A percentile compares a stretch with the other conserved stretches of the same genome.
These are phyloP conservation scores for Salix arbutifolia DNA, from an alignment of 345 rosid genomes.

Conservation along the genomic window DNA sequence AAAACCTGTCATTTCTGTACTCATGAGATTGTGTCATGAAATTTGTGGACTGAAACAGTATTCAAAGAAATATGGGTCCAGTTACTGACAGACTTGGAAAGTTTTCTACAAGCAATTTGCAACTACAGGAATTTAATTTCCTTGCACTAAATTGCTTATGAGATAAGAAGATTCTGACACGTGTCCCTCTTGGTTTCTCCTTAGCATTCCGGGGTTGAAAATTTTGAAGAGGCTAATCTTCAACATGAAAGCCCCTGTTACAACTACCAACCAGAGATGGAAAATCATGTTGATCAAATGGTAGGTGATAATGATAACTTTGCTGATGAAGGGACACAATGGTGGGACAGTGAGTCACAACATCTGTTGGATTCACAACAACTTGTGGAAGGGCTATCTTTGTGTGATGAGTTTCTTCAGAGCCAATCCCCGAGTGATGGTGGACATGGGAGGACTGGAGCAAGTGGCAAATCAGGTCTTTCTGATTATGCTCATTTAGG, in stretches of 20 bases:
- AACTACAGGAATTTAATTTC: not conserved
- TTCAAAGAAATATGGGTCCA: not conserved
- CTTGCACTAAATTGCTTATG: not conserved
- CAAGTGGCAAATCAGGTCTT: constrained; percentile 45
- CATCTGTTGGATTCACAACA: constrained; percentile 74
- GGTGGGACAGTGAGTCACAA: constrained; percentile 85
- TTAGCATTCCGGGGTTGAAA: constrained; percentile 35
- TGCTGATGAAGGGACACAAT: constrained; percentile 55
- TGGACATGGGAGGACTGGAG: constrained; percentile 36
- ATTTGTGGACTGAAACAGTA: not conserved
- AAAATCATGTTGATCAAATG: constrained; percentile 24
- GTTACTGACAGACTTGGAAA: not conserved
- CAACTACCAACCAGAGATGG: constrained; percentile 23
- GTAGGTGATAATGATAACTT: constrained; percentile 32
- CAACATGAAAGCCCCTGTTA: constrained; percentile 26
- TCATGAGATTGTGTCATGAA: not conserved
- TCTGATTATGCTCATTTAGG: constrained; percentile 74
- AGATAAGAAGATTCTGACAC: constrained; percentile 13
- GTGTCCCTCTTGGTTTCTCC: not conserved
- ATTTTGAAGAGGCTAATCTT: constrained; percentile 39
- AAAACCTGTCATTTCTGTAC: not conserved
- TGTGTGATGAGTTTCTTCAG: constrained; percentile 76
- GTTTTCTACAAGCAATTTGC: not conserved
- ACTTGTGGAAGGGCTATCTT: constrained; percentile 81
- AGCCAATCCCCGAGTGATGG: constrained; percentile 69